Conservation (phyloP, 1,284 basidiomycete genomes). For the Peniophora sp. region DNA sequence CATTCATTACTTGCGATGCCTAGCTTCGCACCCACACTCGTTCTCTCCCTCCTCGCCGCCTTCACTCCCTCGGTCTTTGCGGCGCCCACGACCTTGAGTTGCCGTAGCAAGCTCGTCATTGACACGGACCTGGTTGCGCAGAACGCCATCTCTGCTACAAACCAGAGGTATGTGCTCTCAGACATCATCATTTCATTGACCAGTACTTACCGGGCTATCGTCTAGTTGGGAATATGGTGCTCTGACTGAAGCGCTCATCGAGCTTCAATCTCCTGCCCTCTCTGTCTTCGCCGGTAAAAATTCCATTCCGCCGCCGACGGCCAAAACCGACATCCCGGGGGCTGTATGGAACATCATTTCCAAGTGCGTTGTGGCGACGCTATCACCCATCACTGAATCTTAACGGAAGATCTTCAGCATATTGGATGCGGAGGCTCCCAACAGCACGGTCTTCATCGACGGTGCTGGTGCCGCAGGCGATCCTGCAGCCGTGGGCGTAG, state of each 20-base stretch:
- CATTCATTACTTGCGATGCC: too few species aligned
- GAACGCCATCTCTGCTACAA: slow-evolving; percentile 17
- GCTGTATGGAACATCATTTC: slow-evolving; percentile 34
- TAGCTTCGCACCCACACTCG: too few species aligned
- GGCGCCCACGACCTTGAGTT: too few species aligned
- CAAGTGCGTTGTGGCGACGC: slow-evolving; percentile 20
- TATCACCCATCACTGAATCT: not conserved
- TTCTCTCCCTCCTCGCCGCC: too few species aligned
- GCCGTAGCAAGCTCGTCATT: not conserved
- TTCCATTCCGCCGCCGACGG: slow-evolving; percentile 29
- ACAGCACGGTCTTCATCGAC: not conserved
- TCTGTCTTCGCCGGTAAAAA: slow-evolving; percentile 40
- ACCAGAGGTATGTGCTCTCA: slow-evolving; percentile 18
- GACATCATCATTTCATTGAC: not conserved
- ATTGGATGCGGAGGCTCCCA: not conserved
- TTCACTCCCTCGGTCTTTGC: too few species aligned
- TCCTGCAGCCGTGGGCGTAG: slow-evolving; percentile 30
- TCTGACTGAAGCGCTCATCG: slow-evolving; percentile 53
- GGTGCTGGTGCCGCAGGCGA: not conserved
- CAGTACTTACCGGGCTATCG: not conserved
- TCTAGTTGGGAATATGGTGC: slow-evolving; percentile 69
- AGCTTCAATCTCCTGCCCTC: slow-evolving; percentile 46
- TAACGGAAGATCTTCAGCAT: not conserved
- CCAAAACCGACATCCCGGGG: slow-evolving; percentile 21
- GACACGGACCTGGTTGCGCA: not conserved